Percentiles rank a stretch among this genome's conserved stretches.
phyloP scores from a whole-genome alignment of 129 eudicot species.

The Smallanthus sonchifolius region DNA sequence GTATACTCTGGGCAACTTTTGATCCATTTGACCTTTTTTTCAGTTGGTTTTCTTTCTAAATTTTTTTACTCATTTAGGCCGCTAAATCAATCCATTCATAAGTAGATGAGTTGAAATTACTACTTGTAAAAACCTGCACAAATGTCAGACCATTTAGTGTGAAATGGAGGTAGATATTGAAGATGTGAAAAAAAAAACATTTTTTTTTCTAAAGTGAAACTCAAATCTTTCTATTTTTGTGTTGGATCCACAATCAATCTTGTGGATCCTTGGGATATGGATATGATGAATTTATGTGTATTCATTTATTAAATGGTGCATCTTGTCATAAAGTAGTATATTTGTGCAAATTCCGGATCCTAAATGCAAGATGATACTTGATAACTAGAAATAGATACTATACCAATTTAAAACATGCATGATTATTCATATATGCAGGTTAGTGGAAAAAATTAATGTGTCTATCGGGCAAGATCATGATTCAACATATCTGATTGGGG shows the following conservation, averaged over 20 bases:
- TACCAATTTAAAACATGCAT: conserved; percentile 16
- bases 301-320: background rate
- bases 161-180: conserved; percentile 6
- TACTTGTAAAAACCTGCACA: conserved; percentile 19
- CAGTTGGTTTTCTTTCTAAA: background rate
- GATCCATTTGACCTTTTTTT: background rate
- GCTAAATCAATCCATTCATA: background rate
- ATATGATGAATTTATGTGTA: conserved; percentile 1
- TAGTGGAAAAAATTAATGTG: conserved; percentile 82
- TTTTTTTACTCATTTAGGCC: background rate
- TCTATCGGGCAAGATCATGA: conserved; percentile 95
- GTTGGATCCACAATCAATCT: background rate
- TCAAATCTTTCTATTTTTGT: background rate
- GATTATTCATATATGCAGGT: conserved; percentile 45
- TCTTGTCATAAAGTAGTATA: background rate
- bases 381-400: background rate
- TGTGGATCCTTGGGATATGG: background rate
- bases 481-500: conserved; percentile 80
- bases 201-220: conserved; percentile 10
- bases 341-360: conserved; percentile 15
- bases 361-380: background rate
- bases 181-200: background rate
- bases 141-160: conserved; percentile 2
- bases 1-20: background rate
- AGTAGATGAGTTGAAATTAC: background rate